phyloP scores from a whole-genome alignment of 805 yeast genomes.

The Clavispora asparagi region DNA sequence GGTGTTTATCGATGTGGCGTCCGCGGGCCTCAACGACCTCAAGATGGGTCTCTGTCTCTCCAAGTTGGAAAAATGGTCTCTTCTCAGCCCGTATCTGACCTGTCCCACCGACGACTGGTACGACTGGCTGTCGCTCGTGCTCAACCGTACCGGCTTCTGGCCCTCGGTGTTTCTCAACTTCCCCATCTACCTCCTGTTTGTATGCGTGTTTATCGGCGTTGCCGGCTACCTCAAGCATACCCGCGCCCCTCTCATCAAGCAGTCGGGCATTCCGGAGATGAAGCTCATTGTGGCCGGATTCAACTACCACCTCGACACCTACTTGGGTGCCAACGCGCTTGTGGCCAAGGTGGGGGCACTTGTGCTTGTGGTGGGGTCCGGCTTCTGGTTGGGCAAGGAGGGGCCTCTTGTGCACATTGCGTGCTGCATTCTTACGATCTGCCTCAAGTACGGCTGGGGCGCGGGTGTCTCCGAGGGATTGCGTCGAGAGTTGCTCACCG shows the following conservation, averaged over 20 bases:
- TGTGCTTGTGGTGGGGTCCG: conserved; percentile 64
- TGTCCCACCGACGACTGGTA: conserved; percentile 39
- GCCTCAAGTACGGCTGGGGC: conserved; percentile 30
- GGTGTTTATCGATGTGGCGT: conserved; percentile 42
- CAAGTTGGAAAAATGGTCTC: conserved; percentile 34
- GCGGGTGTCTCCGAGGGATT: conserved; percentile 46
- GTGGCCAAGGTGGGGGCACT: conserved; percentile 53
- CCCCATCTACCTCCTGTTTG: conserved; percentile 31
- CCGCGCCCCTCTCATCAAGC: conserved; percentile 25
- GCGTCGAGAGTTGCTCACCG: conserved; percentile 61
- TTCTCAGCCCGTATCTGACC: conserved; percentile 38
- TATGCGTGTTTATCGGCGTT: conserved; percentile 16
- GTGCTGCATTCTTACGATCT: conserved; percentile 41
- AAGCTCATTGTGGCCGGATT: conserved; percentile 65
- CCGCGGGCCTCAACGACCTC: conserved; percentile 48
- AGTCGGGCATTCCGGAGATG: conserved; percentile 71
- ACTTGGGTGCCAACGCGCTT: conserved; percentile 50
- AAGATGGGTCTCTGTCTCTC: conserved; percentile 48
- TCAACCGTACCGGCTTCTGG: conserved; percentile 11
- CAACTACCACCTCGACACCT: conserved; percentile 39
- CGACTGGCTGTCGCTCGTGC: conserved; percentile 29
- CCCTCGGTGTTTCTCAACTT: conserved; percentile 24
- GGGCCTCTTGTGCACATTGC: conserved; percentile 84
- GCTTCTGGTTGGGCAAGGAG: conserved; percentile 80
- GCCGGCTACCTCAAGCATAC: conserved; percentile 28